Evolutionary conservation across 1,139 yeast species (phyloP).

Genomic region (Pichia kudriavzevii): DNA sequence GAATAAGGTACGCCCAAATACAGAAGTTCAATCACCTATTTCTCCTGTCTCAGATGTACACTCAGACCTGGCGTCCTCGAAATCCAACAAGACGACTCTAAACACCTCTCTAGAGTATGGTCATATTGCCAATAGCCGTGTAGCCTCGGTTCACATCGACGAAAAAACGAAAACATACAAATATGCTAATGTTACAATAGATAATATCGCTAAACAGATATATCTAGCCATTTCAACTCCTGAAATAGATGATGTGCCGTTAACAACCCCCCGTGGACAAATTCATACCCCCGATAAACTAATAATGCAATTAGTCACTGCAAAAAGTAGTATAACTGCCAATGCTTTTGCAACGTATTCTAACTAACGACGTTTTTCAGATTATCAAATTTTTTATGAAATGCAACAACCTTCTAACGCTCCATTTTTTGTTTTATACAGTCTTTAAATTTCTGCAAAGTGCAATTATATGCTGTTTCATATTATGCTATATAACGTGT

Average conservation of each 20-base stretch:
- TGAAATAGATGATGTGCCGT: conserved; percentile 19
- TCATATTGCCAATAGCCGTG: conserved; percentile 4
- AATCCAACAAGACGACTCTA: not conserved
- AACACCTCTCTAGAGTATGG: conserved; percentile 1
- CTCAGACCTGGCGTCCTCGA: conserved; percentile 1
- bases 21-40: not conserved
- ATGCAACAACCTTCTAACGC: no score
- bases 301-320: conserved; percentile 17
- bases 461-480: no score
- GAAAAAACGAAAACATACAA: conserved; percentile 21
- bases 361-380: not conserved
- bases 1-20: no score
- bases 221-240: conserved; percentile 18
- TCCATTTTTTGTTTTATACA: no score
- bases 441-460: no score
- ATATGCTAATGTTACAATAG: conserved; percentile 20
- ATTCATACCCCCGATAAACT: conserved; percentile 1
- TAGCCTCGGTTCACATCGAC: conserved; percentile 7
- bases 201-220: conserved; percentile 16
- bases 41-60: not conserved
- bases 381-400: not conserved
- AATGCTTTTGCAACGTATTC: conserved; percentile 11
- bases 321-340: conserved; percentile 16
- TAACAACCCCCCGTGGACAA: conserved; percentile 4
- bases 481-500: no score